These are phyloP conservation scores for Gardenia jasminoides DNA, from an alignment of 257 asterid species.

Conservation along the genomic window DNA sequence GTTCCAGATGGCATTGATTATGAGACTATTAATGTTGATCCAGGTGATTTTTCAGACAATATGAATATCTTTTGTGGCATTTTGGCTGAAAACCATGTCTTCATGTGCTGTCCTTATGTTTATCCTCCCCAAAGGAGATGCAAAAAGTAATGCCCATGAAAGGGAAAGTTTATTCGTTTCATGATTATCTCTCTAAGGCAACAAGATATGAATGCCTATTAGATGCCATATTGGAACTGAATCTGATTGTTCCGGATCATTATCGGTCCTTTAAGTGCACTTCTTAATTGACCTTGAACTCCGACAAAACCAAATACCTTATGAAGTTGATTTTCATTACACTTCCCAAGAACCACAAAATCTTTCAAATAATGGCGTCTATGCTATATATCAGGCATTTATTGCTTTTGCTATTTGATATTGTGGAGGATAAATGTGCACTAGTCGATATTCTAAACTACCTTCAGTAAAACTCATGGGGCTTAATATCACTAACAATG, in stretches of 20 bases:
- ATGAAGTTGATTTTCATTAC: not conserved
- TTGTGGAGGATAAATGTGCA: not conserved
- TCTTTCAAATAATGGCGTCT: not conserved
- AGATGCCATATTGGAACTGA: not conserved
- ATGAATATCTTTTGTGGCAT: not conserved
- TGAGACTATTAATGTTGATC: constrained; percentile 80
- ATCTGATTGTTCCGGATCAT: not conserved
- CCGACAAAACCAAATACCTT: not conserved
- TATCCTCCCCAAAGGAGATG: not conserved
- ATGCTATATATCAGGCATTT: not conserved
- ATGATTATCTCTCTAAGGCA: not conserved
- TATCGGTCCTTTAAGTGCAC: not conserved
- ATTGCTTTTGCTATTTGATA: not conserved
- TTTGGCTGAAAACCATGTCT: not conserved
- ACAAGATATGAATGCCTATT: not conserved
- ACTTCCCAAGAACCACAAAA: not conserved
- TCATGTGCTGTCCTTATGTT: not conserved
- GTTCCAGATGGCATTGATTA: constrained; percentile 84
- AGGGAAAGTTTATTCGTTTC: not conserved
- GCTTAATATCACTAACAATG: not conserved
- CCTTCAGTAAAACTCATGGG: not conserved
- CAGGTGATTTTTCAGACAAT: constrained; percentile 47
- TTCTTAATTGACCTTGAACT: not conserved
- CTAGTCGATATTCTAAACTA: not conserved
- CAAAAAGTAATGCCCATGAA: not conserved